Evolutionary conservation across 345 rosid genomes (phyloP), one percentile per base, ranked within the genome.

Genomic region (Lepidium sativum): DNA sequence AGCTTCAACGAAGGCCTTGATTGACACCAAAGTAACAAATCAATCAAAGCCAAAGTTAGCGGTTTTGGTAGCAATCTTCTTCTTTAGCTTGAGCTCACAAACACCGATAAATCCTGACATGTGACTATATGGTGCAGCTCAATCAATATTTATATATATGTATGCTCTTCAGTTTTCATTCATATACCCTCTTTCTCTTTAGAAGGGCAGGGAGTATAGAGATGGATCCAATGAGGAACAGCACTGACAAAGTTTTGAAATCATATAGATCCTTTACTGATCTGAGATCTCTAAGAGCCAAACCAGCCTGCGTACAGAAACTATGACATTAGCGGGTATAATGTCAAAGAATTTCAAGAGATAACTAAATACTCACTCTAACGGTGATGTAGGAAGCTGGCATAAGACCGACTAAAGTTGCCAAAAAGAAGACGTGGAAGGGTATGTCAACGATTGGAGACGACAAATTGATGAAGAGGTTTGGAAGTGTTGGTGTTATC

Each of bases 401-500:
- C 65, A 90, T 83, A 69, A 94, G 80, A 27, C 99, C 97, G n/a
- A 94, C 72, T 70, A 88, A 72, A 69, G 97, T 94, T 11, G 99
- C 97, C 50, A 67, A 72, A 68, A 94, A 90, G 96, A 94, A 94
- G 61, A 90, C 66, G 63, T 88, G 95, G 72, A 94, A 90, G 4
- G 99, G 99, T 74, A 94, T 80, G 79, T 87, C 97, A 34, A 94
- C 95, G 20, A 94, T 94, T 8, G 99, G 97, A 58, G 99, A 94
- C 5, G 99, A 95, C 84, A 94, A 80, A 82, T 90, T 94, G 79
- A 94, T 94, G 60, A 94, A 94, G 37, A 94, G 96, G 72, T 94
- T 94, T 67, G 97, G 99, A 64, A 94, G 72, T 3, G 99, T 76
- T 5, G 99, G 99, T 56, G 99, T 94, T 71, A 90, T 79, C 70